phyloP scores from a whole-genome alignment of 192 early-diverging fungal genomes.

The Coemansia aciculifera region DNA sequence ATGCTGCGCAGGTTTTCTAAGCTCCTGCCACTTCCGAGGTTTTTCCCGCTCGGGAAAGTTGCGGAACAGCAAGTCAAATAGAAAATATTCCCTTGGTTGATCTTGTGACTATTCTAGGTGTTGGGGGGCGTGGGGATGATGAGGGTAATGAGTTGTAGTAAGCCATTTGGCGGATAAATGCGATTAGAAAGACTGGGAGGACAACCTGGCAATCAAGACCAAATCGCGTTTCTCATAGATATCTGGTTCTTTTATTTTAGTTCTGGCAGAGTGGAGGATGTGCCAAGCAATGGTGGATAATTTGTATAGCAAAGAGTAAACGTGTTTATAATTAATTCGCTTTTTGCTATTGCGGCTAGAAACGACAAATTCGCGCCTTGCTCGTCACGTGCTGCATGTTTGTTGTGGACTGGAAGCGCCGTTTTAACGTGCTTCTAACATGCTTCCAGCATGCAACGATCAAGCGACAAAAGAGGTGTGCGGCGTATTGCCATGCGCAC shows the following conservation, averaged over 20 bases:
- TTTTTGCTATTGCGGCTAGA: not conserved
- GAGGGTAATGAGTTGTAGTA: not conserved
- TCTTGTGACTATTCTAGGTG: not conserved
- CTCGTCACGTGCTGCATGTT: not conserved
- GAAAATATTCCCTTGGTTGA: not conserved
- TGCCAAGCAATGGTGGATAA: not conserved
- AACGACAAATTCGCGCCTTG: not conserved
- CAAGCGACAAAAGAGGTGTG: not conserved
- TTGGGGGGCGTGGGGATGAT: not conserved
- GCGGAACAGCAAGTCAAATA: not conserved
- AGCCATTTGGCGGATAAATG: not conserved
- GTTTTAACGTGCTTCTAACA: not conserved
- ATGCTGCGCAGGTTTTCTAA: not conserved
- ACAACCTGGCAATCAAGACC: not conserved
- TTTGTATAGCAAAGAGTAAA: not conserved
- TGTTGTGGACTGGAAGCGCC: not conserved
- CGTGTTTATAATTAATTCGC: not conserved
- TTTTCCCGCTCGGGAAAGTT: not conserved
- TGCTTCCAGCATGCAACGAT: not conserved
- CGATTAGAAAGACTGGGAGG: not conserved
- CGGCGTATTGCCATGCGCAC: not conserved
- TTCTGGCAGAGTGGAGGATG: slow-evolving; percentile 4
- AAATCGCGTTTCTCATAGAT: not conserved
- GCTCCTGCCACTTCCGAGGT: not conserved
- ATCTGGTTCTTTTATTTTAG: not conserved